Evolutionary conservation across 2,329 filamentous ascomycete species (phyloP).

Genomic region (Penicillium sclerotigenum): DNA sequence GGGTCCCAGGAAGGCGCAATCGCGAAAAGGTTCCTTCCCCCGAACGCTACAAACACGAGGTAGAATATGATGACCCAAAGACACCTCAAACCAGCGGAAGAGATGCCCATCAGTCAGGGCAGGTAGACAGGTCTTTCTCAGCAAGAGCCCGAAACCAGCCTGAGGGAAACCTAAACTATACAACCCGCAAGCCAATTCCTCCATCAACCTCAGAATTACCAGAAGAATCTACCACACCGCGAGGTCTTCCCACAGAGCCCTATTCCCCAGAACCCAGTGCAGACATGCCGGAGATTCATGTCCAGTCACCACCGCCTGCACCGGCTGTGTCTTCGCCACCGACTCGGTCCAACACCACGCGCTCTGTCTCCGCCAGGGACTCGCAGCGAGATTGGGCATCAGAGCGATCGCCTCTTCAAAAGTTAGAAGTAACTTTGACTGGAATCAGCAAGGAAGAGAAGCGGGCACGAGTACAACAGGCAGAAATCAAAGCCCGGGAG

Average conservation of each 20-base stretch:
- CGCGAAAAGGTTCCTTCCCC: conserved; percentile 2
- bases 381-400: conserved; percentile 59
- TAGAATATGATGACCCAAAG: background rate
- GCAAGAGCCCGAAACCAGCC: conserved; percentile 14
- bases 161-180: conserved; percentile 18
- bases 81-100: background rate
- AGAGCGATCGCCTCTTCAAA: conserved; percentile 87
- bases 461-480: conserved; percentile 76
- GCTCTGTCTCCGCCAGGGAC: conserved; percentile 29
- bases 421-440: conserved; percentile 82
- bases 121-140: conserved; percentile 16
- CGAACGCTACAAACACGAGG: conserved; percentile 4
- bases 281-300: conserved; percentile 12
- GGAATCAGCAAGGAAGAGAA: conserved; percentile 97
- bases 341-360: conserved; percentile 33
- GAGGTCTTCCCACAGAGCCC: conserved; percentile 14
- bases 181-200: conserved; percentile 12
- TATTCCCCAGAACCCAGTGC: conserved; percentile 4
- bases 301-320: conserved; percentile 10
- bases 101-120: background rate
- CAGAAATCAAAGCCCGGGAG: conserved; percentile 70
- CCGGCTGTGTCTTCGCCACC: conserved; percentile 16
- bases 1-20: conserved; percentile 9
- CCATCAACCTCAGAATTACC: background rate
- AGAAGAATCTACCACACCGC: conserved; percentile 20